Evolutionary conservation across 2,329 filamentous ascomycete species (phyloP).

Genomic region (Clonostachys solani): DNA sequence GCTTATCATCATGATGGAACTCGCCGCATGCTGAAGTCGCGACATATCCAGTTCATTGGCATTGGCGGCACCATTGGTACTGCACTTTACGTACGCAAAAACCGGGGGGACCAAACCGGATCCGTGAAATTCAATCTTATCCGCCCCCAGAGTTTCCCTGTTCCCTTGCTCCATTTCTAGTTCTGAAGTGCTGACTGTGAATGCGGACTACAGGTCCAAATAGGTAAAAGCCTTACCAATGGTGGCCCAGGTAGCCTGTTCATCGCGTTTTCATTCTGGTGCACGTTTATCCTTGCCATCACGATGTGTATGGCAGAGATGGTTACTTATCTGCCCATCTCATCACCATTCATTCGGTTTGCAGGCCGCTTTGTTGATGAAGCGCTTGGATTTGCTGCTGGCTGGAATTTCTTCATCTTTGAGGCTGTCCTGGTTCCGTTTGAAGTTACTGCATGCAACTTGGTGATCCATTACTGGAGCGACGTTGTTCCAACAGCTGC

Average conservation of each 20-base stretch:
- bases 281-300: conserved; percentile 46
- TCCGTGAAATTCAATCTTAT: neutral
- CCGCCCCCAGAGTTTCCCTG: neutral
- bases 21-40: conserved; percentile 47
- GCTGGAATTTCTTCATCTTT: conserved; percentile 47
- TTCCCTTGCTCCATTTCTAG: neutral
- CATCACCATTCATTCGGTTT: conserved; percentile 54
- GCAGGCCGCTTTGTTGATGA: conserved; percentile 56
- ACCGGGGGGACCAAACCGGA: neutral
- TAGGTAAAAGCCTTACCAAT: conserved; percentile 39
- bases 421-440: conserved; percentile 45
- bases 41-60: conserved; percentile 55
- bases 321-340: conserved; percentile 52
- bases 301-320: conserved; percentile 60
- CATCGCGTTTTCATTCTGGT: conserved; percentile 46
- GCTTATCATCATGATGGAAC: conserved; percentile 18
- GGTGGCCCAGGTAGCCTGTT: conserved; percentile 39
- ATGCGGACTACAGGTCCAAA: conserved; percentile 32
- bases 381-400: conserved; percentile 46
- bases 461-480: conserved; percentile 31
- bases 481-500: conserved; percentile 29
- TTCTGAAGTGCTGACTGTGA: neutral
- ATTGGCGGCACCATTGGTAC: conserved; percentile 64
- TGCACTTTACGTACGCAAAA: conserved; percentile 45
- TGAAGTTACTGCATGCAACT: conserved; percentile 39